Conservation (phyloP, 1,139 yeast species). For the Yamadazyma atmosphaerica region DNA sequence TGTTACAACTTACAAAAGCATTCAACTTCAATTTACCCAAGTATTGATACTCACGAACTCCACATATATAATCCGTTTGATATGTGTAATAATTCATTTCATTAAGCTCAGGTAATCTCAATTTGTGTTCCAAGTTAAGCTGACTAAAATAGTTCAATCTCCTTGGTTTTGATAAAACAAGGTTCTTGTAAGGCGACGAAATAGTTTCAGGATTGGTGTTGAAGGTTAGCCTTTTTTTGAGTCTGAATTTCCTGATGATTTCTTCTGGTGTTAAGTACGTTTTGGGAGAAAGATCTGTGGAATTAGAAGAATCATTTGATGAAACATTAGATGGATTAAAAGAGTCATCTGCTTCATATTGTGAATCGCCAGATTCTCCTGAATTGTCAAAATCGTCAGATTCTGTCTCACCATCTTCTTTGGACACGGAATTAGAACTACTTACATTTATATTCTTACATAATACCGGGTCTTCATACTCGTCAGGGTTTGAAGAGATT, state of each 20-base stretch:
- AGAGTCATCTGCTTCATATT: no score
- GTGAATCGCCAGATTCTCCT: no score
- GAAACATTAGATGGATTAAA: no score
- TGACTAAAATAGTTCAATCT: no score
- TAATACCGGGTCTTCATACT: neutral
- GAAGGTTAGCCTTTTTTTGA: neutral
- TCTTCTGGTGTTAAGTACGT: neutral
- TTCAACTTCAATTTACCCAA: constrained; percentile 4
- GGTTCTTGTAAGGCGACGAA: neutral
- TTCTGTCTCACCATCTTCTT: neutral
- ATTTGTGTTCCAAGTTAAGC: no score
- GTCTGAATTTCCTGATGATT: neutral
- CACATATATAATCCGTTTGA: constrained; percentile 20
- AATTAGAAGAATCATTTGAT: no score
- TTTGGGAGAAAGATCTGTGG: no score
- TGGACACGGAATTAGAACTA: no score
- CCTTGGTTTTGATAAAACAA: no score
- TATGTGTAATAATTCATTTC: constrained; percentile 4
- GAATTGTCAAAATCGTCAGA: neutral
- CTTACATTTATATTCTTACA: neutral
- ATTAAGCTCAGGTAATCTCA: constrained; percentile 3
- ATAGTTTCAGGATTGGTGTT: neutral
- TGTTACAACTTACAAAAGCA: constrained; percentile 11
- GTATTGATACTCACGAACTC: constrained; percentile 16
- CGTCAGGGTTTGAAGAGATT: neutral